Base-by-base conservation (phyloP, 768 basidiomycete species). In the Tulasnella sp. region DNA sequence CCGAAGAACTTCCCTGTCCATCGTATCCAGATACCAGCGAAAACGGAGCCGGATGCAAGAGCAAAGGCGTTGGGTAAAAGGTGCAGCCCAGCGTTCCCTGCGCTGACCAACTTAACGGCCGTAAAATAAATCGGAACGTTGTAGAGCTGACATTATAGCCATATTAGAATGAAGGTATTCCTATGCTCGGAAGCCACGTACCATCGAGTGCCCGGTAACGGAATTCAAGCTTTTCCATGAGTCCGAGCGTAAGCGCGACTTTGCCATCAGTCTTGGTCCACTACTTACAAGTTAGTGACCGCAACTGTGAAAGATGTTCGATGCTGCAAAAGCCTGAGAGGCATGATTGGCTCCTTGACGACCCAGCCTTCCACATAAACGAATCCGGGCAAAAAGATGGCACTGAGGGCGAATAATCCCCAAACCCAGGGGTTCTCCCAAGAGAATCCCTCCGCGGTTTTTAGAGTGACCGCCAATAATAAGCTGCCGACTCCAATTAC, bases 11-110 rank as follows among this genome's bases (percentile, higher is more conserved):
- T 93, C 38, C 95, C 96, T 1, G 95, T 96, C 79, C 85, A 87
- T 74, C 91, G 89, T 92, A 94, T 94, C 81, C 92, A 92, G 90
- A 91, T 97, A 80, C 97, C 97, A 52, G 94, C 93, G 71, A 91
- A 86, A 38, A 99, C 87, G 78, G 94, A 96, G 31, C 97, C 97
- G 0, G 86, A 84, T 2, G 95, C 91, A 74, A 97, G 87, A 71
- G 92, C 90, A 78, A 92, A 92, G 40, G 93, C 94, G 83, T 97
- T 96, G 34, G 96, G 95, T 52, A 99, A 84, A 25, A 99, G 84
- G 84, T 96, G 96, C 36, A 92, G 85, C 37, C 93, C 95, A 75
- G 96, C 87, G 77, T 86, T 85, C 58, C 90, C 88, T 31, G 94
- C 87, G 17, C 88, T 88, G 76, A 86, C 85, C 37, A 93, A 83